A percentile compares a stretch with the other conserved stretches of the same genome.
phyloP scores from a whole-genome alignment of 2,329 filamentous ascomycete genomes.

The Alternaria alternata region DNA sequence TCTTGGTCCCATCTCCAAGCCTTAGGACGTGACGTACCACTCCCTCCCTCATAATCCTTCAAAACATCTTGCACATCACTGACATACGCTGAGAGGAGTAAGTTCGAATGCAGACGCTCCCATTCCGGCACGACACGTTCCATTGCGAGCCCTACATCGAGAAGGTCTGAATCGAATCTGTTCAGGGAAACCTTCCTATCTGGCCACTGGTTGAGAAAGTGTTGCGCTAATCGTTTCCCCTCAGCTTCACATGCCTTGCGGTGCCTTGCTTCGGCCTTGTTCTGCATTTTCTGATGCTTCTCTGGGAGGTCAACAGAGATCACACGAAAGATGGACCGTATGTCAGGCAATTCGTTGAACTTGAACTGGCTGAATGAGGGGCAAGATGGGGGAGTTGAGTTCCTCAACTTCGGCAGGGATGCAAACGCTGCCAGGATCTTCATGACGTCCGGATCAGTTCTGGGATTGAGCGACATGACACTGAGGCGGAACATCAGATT shows the following conservation, averaged over 20 bases:
- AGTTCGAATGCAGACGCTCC: too few species aligned
- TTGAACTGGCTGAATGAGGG: constrained; percentile 42
- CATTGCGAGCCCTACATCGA: too few species aligned
- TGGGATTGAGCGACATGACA: constrained; percentile 51
- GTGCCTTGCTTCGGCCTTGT: neutral
- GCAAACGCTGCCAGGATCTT: constrained; percentile 49
- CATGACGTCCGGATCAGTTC: constrained; percentile 51
- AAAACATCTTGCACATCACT: constrained; percentile 54
- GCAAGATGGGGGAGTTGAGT: constrained; percentile 27
- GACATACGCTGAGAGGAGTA: constrained; percentile 26
- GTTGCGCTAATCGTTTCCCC: too few species aligned
- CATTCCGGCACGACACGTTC: too few species aligned
- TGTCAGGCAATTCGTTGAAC: constrained; percentile 42
- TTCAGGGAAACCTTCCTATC: too few species aligned
- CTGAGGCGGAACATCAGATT: constrained; percentile 55
- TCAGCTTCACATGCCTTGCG: too few species aligned
- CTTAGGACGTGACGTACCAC: constrained; percentile 11
- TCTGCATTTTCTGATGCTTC: constrained; percentile 5
- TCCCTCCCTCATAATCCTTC: constrained; percentile 32
- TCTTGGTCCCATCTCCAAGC: constrained; percentile 23
- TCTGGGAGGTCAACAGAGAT: constrained; percentile 32
- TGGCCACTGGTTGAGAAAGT: too few species aligned
- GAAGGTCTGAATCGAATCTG: too few species aligned
- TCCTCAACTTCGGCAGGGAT: too few species aligned
- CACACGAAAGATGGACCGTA: constrained; percentile 42